phyloP scores from a whole-genome alignment of 495 filamentous ascomycete genomes.

The Aspergillus ostianus region DNA sequence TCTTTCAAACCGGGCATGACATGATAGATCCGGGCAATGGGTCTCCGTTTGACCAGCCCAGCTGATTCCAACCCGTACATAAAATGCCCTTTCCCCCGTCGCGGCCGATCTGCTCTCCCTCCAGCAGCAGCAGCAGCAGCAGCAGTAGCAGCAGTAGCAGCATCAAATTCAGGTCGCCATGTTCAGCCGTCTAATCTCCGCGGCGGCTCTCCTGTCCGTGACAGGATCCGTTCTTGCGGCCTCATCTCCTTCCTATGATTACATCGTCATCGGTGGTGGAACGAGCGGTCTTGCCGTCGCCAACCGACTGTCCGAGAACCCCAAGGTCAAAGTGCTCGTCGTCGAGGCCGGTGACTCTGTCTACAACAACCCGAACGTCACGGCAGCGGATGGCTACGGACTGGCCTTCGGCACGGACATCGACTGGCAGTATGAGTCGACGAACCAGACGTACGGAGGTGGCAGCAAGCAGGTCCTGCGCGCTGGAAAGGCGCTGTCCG shows the following conservation, averaged over 20 bases:
- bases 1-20: neutral
- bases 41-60: neutral
- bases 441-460: slow-evolving; percentile 40
- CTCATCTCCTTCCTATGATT: slow-evolving; percentile 33
- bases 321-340: slow-evolving; percentile 45
- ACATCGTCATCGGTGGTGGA: slow-evolving; percentile 52
- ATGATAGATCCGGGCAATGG: neutral
- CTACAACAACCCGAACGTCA: slow-evolving; percentile 50
- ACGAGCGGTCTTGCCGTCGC: slow-evolving; percentile 54
- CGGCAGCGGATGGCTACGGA: slow-evolving; percentile 38
- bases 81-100: neutral
- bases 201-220: neutral
- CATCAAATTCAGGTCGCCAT: neutral
- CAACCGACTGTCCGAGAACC: slow-evolving; percentile 50
- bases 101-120: neutral
- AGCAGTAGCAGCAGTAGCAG: no score
- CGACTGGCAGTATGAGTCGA: slow-evolving; percentile 52
- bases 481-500: slow-evolving; percentile 52
- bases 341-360: slow-evolving; percentile 56
- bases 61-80: neutral
- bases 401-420: slow-evolving; percentile 43
- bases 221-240: neutral
- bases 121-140: no score
- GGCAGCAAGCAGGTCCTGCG: slow-evolving; percentile 34
- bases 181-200: neutral